Evolutionary conservation across 495 filamentous ascomycete species (phyloP), one percentile per base, ranked within the genome.

Genomic region (Xylaria cubensis): DNA sequence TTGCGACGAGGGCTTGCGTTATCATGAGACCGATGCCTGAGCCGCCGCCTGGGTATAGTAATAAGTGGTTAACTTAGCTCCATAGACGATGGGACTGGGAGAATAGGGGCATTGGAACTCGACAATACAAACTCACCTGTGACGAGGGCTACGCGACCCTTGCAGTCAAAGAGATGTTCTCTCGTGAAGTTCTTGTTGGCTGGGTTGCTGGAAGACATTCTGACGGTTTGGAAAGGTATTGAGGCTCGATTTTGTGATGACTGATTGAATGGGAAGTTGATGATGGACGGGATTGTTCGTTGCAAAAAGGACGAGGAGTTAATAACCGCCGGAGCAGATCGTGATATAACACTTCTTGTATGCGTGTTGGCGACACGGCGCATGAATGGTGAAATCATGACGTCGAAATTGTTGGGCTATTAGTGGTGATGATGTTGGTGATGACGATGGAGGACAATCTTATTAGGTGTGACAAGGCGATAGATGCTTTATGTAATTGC

Each of bases 1-100:
- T 94, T 63, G 85, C 80, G 6, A 94, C 90, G 78, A 92, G 92
- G 5, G 92, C 93, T 73, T 93, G 88, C 0, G 92, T 90, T 70
- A 94, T 94, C 93, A 95, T 96, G 59, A 92, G 87, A 32, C 91
- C 90, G 68, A 92, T 87, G 58, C 89, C 88, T 64, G 89, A 93
- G 59, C 81, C 84, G 55, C 84, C 77, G n/a, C 66, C 67, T 68
- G 17, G 1, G 29, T 13, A 41, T 10, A 4, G 10, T 15, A 6
- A 41, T 4, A n/a, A 0, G 19, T 42, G n/a, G 34, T 68, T 39
- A 56, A 32, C 13, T 62, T 24, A 1, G n/a, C n/a, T 62, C 10
- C 34, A 13, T 39, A 3, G 7, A 2, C 0, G 19, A 21, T 21
- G 36, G n/a, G 39, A 41, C 8, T 1, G n/a, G 24, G 10, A 17